Conservation (phyloP, 805 yeast genomes). For the Myxozyma neglecta region DNA sequence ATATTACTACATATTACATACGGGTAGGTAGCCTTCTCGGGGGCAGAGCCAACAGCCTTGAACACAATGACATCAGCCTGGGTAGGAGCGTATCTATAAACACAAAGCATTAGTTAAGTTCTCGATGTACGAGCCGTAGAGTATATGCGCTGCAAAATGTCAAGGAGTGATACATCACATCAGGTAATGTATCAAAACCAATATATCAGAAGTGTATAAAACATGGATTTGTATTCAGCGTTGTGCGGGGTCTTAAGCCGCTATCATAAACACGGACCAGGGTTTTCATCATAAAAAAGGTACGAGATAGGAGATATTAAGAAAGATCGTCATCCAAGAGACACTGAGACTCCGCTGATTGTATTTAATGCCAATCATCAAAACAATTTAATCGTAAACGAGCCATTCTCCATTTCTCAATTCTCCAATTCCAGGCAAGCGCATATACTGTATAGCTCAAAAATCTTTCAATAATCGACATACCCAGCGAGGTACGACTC, state of each 20-base stretch:
- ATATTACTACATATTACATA: neutral
- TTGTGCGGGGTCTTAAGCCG: constrained; percentile 88
- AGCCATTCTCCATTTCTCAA: too few species aligned
- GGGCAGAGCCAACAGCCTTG: constrained; percentile 69
- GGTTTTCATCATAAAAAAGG: constrained; percentile 49
- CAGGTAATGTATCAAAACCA: neutral
- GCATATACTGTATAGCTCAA: neutral
- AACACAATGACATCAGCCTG: constrained; percentile 94
- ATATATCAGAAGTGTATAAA: constrained; percentile 45
- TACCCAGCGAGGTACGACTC: constrained; percentile 66
- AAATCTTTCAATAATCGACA: constrained; percentile 43
- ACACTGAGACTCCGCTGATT: neutral
- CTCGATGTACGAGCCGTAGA: too few species aligned
- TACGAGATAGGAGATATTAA: neutral
- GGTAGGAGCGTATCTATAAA: constrained; percentile 73
- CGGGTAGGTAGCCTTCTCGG: constrained; percentile 72
- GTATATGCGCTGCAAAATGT: neutral
- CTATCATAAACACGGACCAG: constrained; percentile 98
- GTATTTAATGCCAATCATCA: neutral
- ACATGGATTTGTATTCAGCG: constrained; percentile 71
- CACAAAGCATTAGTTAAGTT: neutral
- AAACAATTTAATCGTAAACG: too few species aligned
- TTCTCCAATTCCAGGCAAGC: too few species aligned
- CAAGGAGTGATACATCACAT: neutral
- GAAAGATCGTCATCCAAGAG: neutral